Conservation (phyloP, 2,329 filamentous ascomycete species). For the Neobulgaria alba region DNA sequence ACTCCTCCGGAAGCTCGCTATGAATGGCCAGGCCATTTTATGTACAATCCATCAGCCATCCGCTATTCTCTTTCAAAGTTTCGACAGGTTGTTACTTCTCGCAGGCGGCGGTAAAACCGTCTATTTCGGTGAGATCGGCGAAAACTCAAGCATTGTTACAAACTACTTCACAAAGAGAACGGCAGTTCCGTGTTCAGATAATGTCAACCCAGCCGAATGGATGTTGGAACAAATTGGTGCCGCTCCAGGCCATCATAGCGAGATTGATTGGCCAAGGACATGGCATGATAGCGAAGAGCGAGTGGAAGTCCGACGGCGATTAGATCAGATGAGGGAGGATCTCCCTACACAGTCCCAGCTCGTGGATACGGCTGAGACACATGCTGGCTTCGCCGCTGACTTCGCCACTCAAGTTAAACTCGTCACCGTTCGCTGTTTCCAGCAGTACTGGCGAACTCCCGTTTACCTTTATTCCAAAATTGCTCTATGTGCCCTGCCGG, state of each 20-base stretch:
- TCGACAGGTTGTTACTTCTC: slow-evolving; percentile 54
- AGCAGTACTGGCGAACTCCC: slow-evolving; percentile 7
- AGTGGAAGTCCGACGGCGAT: background rate
- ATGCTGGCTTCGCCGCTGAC: background rate
- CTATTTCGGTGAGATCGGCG: slow-evolving; percentile 59
- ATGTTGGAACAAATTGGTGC: slow-evolving; percentile 54
- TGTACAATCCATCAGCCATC: slow-evolving; percentile 46
- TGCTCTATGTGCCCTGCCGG: background rate
- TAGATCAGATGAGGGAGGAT: background rate
- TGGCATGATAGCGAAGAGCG: background rate
- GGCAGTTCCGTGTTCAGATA: slow-evolving; percentile 22
- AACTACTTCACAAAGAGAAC: slow-evolving; percentile 1
- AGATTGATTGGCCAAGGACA: slow-evolving; percentile 49
- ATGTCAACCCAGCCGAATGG: slow-evolving; percentile 73
- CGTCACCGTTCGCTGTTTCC: slow-evolving; percentile 36
- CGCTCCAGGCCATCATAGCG: slow-evolving; percentile 48
- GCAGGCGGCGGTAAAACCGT: slow-evolving; percentile 54
- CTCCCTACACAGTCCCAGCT: background rate
- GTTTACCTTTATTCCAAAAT: background rate
- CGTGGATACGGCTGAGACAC: background rate
- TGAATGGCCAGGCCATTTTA: slow-evolving; percentile 40
- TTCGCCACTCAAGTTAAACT: background rate
- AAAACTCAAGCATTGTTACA: background rate
- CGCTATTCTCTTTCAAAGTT: slow-evolving; percentile 40
- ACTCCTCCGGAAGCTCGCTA: slow-evolving; percentile 50